Conservation (phyloP, 148 eudicot genomes). For the Rhododendron griersonianum region DNA sequence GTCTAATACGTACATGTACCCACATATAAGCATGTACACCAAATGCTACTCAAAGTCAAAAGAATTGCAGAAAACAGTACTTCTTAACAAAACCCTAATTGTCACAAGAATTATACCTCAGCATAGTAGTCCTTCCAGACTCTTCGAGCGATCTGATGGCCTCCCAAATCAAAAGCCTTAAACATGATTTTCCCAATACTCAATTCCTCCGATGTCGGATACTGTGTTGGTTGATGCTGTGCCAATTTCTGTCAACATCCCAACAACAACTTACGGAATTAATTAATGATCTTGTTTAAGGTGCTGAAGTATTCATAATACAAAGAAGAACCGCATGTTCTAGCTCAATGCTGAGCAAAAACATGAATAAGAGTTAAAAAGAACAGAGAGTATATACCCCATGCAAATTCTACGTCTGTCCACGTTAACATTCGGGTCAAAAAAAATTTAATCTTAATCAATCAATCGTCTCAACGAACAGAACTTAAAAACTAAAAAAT, state of each 20-base stretch:
- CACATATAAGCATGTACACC: too few relatives aligned
- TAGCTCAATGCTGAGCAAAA: neutral
- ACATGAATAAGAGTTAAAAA: neutral
- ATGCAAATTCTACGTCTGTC: neutral
- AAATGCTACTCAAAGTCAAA: too few relatives aligned
- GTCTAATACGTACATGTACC: too few relatives aligned
- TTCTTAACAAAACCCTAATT: neutral
- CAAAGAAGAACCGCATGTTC: neutral
- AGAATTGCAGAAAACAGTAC: too few relatives aligned
- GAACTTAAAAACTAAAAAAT: too few relatives aligned
- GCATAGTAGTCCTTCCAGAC: slow-evolving; percentile 89
- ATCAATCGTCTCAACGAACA: neutral
- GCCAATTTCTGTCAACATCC: slow-evolving; percentile 47
- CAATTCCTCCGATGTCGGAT: slow-evolving; percentile 71
- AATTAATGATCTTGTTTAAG: neutral
- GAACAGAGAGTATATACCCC: too few relatives aligned
- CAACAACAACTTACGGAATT: neutral
- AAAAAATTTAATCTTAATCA: neutral
- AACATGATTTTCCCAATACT: slow-evolving; percentile 77
- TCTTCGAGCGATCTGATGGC: slow-evolving; percentile 72
- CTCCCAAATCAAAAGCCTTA: slow-evolving; percentile 79
- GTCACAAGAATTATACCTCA: slow-evolving; percentile 30
- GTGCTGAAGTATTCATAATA: neutral
- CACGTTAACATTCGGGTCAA: neutral
- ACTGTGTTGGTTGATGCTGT: slow-evolving; percentile 75